phyloP scores from a whole-genome alignment of 2,329 filamentous ascomycete genomes.

The Xylariaceae sp. region DNA sequence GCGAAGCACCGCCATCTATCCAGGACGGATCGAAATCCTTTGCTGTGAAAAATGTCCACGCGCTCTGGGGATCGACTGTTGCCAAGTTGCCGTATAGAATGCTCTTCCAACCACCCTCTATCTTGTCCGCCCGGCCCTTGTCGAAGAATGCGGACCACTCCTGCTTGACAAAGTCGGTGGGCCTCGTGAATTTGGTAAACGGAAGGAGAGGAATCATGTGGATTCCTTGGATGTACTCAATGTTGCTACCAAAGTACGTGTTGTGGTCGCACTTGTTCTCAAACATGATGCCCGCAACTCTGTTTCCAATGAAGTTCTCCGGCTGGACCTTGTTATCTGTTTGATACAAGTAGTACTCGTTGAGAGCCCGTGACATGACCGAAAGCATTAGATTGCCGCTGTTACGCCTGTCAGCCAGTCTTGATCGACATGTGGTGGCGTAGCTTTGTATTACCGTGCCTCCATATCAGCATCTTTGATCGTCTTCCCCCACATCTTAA shows the following conservation, averaged over 20 bases:
- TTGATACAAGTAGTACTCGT: conserved; percentile 78
- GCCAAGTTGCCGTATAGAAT: conserved; percentile 80
- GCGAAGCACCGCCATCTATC: conserved; percentile 77
- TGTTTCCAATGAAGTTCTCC: conserved; percentile 74
- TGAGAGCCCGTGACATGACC: conserved; percentile 68
- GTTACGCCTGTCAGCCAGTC: not conserved
- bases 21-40: conserved; percentile 61
- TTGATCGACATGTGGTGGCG: not conserved
- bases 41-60: conserved; percentile 72
- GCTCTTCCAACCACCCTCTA: conserved; percentile 78
- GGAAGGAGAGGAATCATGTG: conserved; percentile 69
- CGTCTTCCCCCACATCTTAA: conserved; percentile 91
- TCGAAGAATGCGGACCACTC: conserved; percentile 82
- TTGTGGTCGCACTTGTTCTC: conserved; percentile 95
- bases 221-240: conserved; percentile 70
- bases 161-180: conserved; percentile 65
- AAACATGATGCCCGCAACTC: conserved; percentile 68
- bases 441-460: conserved; percentile 48
- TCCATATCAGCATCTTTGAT: conserved; percentile 76
- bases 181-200: conserved; percentile 61
- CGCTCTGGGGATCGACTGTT: conserved; percentile 63
- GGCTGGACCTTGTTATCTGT: conserved; percentile 68
- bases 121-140: conserved; percentile 57
- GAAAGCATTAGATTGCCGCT: conserved; percentile 79
- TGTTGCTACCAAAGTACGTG: conserved; percentile 76